Evolutionary conservation across 1,284 basidiomycete genomes (phyloP).

Genomic region (Cerrena zonata): DNA sequence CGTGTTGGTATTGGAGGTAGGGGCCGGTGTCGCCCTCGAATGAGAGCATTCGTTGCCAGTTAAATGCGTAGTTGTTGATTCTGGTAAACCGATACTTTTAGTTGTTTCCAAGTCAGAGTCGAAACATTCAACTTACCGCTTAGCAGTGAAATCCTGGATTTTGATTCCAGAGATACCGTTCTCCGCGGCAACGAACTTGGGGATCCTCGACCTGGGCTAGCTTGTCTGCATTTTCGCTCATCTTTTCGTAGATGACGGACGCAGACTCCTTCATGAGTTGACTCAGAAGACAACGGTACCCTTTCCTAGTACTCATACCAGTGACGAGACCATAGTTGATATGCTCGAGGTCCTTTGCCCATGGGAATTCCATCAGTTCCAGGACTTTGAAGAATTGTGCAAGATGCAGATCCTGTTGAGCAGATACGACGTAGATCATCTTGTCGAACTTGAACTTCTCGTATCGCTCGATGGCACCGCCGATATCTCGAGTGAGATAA

Average conservation of each 20-base stretch:
- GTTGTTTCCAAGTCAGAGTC: neutral
- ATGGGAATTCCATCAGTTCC: conserved; percentile 84
- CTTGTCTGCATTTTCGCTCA: conserved; percentile 92
- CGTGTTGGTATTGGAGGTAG: conserved; percentile 95
- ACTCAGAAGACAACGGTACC: conserved; percentile 93
- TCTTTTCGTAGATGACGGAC: conserved; percentile 92
- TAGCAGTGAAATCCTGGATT: conserved; percentile 96
- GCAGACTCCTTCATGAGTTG: conserved; percentile 91
- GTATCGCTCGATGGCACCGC: conserved; percentile 87
- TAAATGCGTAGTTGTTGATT: conserved; percentile 95
- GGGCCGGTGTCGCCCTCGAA: conserved; percentile 97
- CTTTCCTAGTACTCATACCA: conserved; percentile 97
- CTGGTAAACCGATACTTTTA: conserved; percentile 34
- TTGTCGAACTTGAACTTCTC: conserved; percentile 94
- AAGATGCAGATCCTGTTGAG: conserved; percentile 93
- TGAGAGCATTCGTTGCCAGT: conserved; percentile 91
- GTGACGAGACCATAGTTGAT: conserved; percentile 90
- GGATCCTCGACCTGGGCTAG: conserved; percentile 88
- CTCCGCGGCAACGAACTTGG: conserved; percentile 72
- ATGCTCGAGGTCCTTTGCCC: conserved; percentile 80
- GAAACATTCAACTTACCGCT: conserved; percentile 51
- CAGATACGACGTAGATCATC: conserved; percentile 93
- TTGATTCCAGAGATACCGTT: conserved; percentile 96
- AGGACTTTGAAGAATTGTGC: conserved; percentile 94
- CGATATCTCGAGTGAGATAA: conserved; percentile 98